These are phyloP conservation scores for Nannochloris sp. DNA, from an alignment of 139 green algal species.

Conservation along the genomic window DNA sequence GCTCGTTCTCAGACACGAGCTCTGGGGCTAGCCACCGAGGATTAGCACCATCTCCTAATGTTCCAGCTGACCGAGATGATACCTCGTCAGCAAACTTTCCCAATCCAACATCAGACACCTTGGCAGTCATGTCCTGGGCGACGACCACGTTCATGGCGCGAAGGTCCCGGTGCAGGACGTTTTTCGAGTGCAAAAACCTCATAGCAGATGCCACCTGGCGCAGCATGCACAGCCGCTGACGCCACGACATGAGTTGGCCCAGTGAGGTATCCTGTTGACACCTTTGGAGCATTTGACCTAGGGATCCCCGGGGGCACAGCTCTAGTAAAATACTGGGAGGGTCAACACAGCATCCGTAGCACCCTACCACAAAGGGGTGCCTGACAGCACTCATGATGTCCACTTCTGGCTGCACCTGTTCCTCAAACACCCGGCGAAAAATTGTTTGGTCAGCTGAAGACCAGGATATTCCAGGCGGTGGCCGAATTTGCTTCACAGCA, in stretches of 20 bases:
- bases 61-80: slow-evolving; percentile 30
- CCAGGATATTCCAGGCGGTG: too few relatives aligned
- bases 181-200: slow-evolving; percentile 40
- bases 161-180: slow-evolving; percentile 52
- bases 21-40: slow-evolving; percentile 53
- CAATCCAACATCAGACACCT: slow-evolving; percentile 52
- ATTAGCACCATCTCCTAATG: slow-evolving; percentile 21
- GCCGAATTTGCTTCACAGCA: too few relatives aligned
- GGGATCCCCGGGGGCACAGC: slow-evolving; percentile 48
- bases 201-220: slow-evolving; percentile 48
- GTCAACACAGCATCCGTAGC: slow-evolving; percentile 42
- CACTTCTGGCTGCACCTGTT: not conserved
- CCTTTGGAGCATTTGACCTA: slow-evolving; percentile 45
- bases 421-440: too few relatives aligned
- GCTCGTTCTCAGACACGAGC: slow-evolving; percentile 34
- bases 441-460: too few relatives aligned
- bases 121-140: slow-evolving; percentile 48
- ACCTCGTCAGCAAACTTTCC: slow-evolving; percentile 46
- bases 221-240: slow-evolving; percentile 36
- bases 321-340: slow-evolving; percentile 30
- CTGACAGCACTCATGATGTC: slow-evolving; percentile 38
- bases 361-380: slow-evolving; percentile 48
- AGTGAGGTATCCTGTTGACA: slow-evolving; percentile 2
- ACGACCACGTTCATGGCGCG: slow-evolving; percentile 48
- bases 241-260: slow-evolving; percentile 39